Conservation (phyloP, 2,329 filamentous ascomycete species). For the Arthroderma sp. region DNA sequence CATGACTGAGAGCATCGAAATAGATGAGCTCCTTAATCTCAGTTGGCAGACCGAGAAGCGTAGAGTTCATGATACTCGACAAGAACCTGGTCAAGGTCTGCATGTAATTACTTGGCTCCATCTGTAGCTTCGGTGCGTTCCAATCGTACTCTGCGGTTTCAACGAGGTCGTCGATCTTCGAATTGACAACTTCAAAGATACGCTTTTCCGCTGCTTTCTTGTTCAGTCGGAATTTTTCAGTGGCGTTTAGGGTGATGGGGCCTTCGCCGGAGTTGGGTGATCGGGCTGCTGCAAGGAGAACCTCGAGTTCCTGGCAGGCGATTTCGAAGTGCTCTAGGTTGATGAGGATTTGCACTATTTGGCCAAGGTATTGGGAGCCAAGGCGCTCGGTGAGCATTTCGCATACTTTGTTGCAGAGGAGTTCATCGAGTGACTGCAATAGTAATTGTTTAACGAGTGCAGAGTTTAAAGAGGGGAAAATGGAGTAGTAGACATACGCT, state of each 20-base stretch:
- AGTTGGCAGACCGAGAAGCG: slow-evolving; percentile 78
- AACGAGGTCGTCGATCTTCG: slow-evolving; percentile 94
- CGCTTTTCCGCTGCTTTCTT: slow-evolving; percentile 96
- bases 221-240: slow-evolving; percentile 71
- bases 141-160: slow-evolving; percentile 98
- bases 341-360: slow-evolving; percentile 96
- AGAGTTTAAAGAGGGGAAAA: background rate
- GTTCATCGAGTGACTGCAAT: slow-evolving; percentile 69
- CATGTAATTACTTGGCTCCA: slow-evolving; percentile 84
- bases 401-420: slow-evolving; percentile 88
- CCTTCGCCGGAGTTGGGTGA: slow-evolving; percentile 68
- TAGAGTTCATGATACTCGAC: slow-evolving; percentile 92
- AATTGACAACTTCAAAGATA: slow-evolving; percentile 97
- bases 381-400: slow-evolving; percentile 77
- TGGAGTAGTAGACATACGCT: slow-evolving; percentile 40
- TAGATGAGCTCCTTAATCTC: slow-evolving; percentile 98
- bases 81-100: slow-evolving; percentile 86
- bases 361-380: slow-evolving; percentile 83
- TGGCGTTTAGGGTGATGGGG: slow-evolving; percentile 67
- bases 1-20: slow-evolving; percentile 88
- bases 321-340: slow-evolving; percentile 95
- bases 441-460: background rate
- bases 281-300: slow-evolving; percentile 70
- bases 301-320: slow-evolving; percentile 80
- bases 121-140: slow-evolving; percentile 49